Evolutionary conservation across 2,329 filamentous ascomycete species (phyloP).

Genomic region (Exophiala aquamarina): DNA sequence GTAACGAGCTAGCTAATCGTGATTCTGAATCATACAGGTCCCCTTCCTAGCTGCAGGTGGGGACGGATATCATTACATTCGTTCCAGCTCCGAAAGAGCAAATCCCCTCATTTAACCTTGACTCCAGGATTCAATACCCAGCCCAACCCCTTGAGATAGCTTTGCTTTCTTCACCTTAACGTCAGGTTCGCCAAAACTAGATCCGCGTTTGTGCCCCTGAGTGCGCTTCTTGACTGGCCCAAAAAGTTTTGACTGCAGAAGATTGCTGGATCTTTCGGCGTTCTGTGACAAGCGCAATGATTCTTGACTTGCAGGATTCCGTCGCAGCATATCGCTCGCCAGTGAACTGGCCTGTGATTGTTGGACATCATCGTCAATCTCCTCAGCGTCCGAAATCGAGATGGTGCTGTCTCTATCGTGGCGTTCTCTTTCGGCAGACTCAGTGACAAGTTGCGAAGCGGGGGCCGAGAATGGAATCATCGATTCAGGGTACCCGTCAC

Average conservation of each 20-base stretch:
- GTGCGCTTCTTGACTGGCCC: constrained; percentile 60
- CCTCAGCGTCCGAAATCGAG: constrained; percentile 61
- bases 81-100: too few relatives aligned
- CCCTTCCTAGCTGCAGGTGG: constrained; percentile 24
- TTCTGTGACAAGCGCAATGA: constrained; percentile 35
- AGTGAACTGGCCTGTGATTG: constrained; percentile 77
- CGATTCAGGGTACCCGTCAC: constrained; percentile 36
- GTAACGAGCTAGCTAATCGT: constrained; percentile 1
- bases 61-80: constrained; percentile 22
- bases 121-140: constrained; percentile 53
- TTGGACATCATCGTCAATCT: constrained; percentile 62
- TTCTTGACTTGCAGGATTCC: constrained; percentile 47
- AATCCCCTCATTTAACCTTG: constrained; percentile 16
- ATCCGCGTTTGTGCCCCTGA: constrained; percentile 44
- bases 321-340: constrained; percentile 72
- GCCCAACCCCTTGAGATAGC: constrained; percentile 50
- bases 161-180: constrained; percentile 51
- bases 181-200: constrained; percentile 37
- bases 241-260: constrained; percentile 64
- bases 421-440: constrained; percentile 42
- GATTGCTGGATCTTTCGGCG: constrained; percentile 44
- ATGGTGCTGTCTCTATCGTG: constrained; percentile 85
- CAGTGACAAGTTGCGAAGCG: constrained; percentile 30
- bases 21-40: too few relatives aligned
- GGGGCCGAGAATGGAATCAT: constrained; percentile 30